These are phyloP conservation scores for Trametopsis cervina DNA, from an alignment of 768 basidiomycete species.

Conservation along the genomic window DNA sequence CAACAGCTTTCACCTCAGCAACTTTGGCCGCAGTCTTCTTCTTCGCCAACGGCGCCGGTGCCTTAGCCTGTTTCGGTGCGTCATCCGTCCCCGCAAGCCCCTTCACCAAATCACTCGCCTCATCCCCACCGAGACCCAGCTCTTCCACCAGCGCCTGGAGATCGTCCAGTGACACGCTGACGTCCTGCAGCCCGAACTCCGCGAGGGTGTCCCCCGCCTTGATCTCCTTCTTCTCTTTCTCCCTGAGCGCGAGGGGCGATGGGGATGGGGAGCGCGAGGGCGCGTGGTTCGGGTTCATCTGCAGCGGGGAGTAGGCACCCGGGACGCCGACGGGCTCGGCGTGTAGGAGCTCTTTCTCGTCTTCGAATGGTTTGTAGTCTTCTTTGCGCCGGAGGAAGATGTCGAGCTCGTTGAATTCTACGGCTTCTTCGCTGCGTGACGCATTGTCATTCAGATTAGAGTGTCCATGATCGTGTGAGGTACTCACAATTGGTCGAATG, in stretches of 20 bases:
- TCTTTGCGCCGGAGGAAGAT: slow-evolving; percentile 69
- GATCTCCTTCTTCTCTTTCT: slow-evolving; percentile 48
- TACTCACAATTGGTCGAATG: slow-evolving; percentile 68
- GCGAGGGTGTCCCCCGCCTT: slow-evolving; percentile 64
- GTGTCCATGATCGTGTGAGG: background rate
- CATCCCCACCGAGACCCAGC: slow-evolving; percentile 68
- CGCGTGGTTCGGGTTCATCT: slow-evolving; percentile 79
- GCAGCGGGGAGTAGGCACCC: slow-evolving; percentile 63
- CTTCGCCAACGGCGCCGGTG: slow-evolving; percentile 24
- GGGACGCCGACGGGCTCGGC: slow-evolving; percentile 72
- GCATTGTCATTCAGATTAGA: background rate
- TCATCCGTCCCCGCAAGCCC: slow-evolving; percentile 35
- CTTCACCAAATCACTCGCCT: slow-evolving; percentile 69
- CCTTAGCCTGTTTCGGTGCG: slow-evolving; percentile 10
- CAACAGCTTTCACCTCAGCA: slow-evolving; percentile 8
- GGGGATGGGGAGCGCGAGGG: slow-evolving; percentile 32
- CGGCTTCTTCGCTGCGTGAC: slow-evolving; percentile 72
- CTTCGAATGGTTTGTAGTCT: slow-evolving; percentile 56
- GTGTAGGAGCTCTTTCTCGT: slow-evolving; percentile 46
- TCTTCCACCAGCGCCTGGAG: slow-evolving; percentile 63
- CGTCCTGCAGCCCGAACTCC: slow-evolving; percentile 69
- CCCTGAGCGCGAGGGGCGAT: slow-evolving; percentile 30
- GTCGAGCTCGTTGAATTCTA: slow-evolving; percentile 69
- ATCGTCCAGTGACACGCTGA: slow-evolving; percentile 73
- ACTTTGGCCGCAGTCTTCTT: slow-evolving; percentile 1